Evolutionary conservation across 2,329 filamentous ascomycete species (phyloP).

Genomic region (Didymella pinodella): DNA sequence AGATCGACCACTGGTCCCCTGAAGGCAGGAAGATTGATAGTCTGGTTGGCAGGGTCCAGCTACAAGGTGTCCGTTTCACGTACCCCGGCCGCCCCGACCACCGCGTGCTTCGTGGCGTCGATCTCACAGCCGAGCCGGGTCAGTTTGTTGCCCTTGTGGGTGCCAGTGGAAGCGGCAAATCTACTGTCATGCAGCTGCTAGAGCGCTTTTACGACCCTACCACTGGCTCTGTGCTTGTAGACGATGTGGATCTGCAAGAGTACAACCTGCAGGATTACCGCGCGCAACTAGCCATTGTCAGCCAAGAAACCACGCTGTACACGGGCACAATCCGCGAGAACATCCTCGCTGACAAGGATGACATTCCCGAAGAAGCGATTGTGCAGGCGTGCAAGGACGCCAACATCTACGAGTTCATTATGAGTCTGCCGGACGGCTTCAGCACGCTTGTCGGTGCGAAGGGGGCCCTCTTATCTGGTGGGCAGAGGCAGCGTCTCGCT

Average conservation of each 20-base stretch:
- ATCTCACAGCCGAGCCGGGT: constrained; percentile 75
- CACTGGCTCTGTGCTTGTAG: constrained; percentile 79
- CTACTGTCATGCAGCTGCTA: constrained; percentile 87
- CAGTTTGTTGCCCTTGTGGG: constrained; percentile 91
- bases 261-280: constrained; percentile 86
- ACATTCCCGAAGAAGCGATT: constrained; percentile 75
- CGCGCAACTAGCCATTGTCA: constrained; percentile 85
- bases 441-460: constrained; percentile 86
- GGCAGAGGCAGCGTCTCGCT: constrained; percentile 93
- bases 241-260: constrained; percentile 80
- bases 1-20: constrained; percentile 64
- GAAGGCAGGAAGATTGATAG: constrained; percentile 61
- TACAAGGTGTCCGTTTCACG: constrained; percentile 90
- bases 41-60: constrained; percentile 75
- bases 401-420: constrained; percentile 51
- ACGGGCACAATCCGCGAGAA: constrained; percentile 93
- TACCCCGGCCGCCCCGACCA: constrained; percentile 92
- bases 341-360: constrained; percentile 69
- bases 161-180: constrained; percentile 94
- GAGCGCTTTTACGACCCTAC: constrained; percentile 96
- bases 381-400: constrained; percentile 79
- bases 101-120: constrained; percentile 86
- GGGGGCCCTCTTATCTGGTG: constrained; percentile 70
- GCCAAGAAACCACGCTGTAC: constrained; percentile 93
- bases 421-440: constrained; percentile 70